Conservation (phyloP, 768 basidiomycete genomes). For the Boletus insuetus region DNA sequence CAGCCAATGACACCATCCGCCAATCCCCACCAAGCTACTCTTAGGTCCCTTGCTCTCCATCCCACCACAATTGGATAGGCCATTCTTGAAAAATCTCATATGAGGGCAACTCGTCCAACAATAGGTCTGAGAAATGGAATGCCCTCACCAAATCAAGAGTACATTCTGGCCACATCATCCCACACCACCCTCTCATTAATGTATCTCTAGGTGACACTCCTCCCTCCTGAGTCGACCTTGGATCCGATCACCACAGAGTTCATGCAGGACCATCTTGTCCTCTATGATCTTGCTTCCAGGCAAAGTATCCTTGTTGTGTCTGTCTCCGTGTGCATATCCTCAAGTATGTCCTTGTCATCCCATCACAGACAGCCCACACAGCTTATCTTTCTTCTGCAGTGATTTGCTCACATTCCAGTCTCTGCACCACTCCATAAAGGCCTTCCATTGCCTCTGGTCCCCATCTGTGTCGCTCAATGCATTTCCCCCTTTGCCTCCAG, state of each 20-base stretch:
- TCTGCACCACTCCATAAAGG: too few species aligned
- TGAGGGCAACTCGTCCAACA: slow-evolving; percentile 47
- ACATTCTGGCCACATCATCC: slow-evolving; percentile 15
- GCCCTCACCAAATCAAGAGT: slow-evolving; percentile 68
- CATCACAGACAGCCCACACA: too few species aligned
- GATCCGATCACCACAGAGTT: slow-evolving; percentile 66
- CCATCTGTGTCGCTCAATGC: too few species aligned
- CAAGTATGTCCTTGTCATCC: too few species aligned
- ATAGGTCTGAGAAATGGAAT: slow-evolving; percentile 72
- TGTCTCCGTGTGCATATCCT: too few species aligned
- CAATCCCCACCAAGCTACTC: slow-evolving; percentile 67
- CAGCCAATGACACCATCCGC: neutral
- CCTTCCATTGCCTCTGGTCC: too few species aligned
- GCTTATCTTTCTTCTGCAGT: too few species aligned
- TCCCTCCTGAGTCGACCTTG: slow-evolving; percentile 65
- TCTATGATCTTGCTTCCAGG: too few species aligned
- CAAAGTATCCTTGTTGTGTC: too few species aligned
- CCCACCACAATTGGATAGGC: slow-evolving; percentile 68
- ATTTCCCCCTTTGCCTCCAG: too few species aligned
- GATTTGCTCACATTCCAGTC: too few species aligned
- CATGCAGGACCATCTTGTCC: slow-evolving; percentile 65
- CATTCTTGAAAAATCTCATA: slow-evolving; percentile 59
- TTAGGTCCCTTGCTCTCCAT: slow-evolving; percentile 69
- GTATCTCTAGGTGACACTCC: slow-evolving; percentile 61
- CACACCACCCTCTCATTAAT: slow-evolving; percentile 1